Percentiles rank a stretch among this genome's conserved stretches.
Conservation (phyloP, 768 basidiomycete species). For the Boletellus sp. region DNA sequence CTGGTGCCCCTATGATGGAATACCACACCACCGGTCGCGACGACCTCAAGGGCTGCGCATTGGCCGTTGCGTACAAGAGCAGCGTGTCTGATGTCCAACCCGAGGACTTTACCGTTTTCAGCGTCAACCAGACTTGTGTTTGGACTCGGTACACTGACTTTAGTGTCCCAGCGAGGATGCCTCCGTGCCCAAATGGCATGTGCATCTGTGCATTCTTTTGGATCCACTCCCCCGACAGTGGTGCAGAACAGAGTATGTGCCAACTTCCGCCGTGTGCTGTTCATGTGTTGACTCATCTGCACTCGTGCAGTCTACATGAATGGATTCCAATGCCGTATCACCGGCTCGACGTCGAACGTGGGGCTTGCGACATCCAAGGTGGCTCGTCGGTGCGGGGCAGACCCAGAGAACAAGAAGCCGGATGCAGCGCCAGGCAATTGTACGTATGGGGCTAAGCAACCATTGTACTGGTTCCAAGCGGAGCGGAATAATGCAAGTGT, state of each 20-base stretch:
- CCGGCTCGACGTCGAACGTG: conserved; percentile 47
- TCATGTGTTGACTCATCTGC: neutral
- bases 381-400: conserved; percentile 65
- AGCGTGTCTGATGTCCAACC: conserved; percentile 55
- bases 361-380: conserved; percentile 53
- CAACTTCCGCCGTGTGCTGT: neutral
- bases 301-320: conserved; percentile 60
- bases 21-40: conserved; percentile 55
- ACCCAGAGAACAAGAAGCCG: conserved; percentile 44
- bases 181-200: conserved; percentile 58
- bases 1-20: conserved; percentile 38
- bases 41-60: conserved; percentile 59
- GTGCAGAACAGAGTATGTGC: conserved; percentile 58
- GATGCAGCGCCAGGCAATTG: conserved; percentile 55
- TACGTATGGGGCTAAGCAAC: conserved; percentile 68
- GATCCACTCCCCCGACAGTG: conserved; percentile 61
- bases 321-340: conserved; percentile 65
- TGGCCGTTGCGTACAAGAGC: conserved; percentile 76
- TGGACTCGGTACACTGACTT: conserved; percentile 71
- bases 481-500: conserved; percentile 57
- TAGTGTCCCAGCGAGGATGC: conserved; percentile 62
- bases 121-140: conserved; percentile 71
- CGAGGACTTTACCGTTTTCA: conserved; percentile 69
- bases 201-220: conserved; percentile 75
- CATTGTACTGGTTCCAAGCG: conserved; percentile 65